These are phyloP conservation scores for Meyerozyma sp. DNA, from an alignment of 1,139 yeast genomes.

Conservation along the genomic window DNA sequence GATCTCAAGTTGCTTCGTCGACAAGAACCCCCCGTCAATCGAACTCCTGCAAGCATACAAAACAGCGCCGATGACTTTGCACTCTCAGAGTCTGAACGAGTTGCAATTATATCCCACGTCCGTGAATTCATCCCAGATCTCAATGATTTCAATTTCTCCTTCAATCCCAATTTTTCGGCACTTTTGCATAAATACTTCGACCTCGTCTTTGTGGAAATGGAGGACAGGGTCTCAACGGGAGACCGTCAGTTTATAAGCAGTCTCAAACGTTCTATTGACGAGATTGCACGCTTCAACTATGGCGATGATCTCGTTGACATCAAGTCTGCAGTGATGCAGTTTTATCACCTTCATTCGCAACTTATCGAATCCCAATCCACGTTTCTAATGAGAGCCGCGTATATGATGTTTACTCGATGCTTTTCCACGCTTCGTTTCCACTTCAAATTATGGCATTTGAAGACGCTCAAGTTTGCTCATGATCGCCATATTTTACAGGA, in stretches of 20 bases:
- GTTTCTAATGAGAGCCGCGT: conserved; percentile 24
- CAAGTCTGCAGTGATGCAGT: conserved; percentile 16
- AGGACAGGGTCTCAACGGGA: conserved; percentile 14
- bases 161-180: conserved; percentile 20
- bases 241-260: conserved; percentile 21
- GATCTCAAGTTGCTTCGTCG: not conserved
- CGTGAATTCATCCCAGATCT: not conserved
- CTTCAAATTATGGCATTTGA: conserved; percentile 16
- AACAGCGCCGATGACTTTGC: not conserved
- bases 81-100: not conserved
- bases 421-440: conserved; percentile 2
- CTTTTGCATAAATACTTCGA: conserved; percentile 19
- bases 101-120: not conserved
- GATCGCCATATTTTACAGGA: conserved; percentile 5
- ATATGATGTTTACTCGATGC: conserved; percentile 10
- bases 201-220: conserved; percentile 15
- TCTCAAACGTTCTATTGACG: conserved; percentile 17
- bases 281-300: conserved; percentile 26
- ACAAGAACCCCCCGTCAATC: not conserved
- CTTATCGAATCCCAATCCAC: conserved; percentile 12
- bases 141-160: conserved; percentile 24
- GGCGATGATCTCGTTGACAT: conserved; percentile 16
- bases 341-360: conserved; percentile 18
- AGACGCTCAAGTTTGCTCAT: conserved; percentile 5
- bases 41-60: not conserved